Conservation (phyloP, 306 rosid genomes). For the Lablab purpureus region DNA sequence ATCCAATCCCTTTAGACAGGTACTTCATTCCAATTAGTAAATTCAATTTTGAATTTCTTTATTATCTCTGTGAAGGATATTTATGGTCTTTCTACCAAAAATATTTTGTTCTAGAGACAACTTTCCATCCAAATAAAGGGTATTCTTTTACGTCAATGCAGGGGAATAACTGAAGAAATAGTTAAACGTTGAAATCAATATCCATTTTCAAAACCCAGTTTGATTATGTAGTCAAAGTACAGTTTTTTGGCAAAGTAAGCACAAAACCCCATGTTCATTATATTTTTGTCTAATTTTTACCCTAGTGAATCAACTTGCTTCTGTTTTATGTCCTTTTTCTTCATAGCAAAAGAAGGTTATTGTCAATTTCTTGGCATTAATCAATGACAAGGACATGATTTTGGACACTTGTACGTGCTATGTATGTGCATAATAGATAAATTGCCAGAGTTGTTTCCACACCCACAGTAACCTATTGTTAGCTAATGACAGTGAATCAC, state of each 20-base stretch:
- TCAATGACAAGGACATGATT: slow-evolving; percentile 60
- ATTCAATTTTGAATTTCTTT: background rate
- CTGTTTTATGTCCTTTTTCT: slow-evolving; percentile 26
- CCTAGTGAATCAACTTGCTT: slow-evolving; percentile 25
- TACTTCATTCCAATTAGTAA: background rate
- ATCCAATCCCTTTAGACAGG: too few relatives aligned
- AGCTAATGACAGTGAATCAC: slow-evolving; percentile 55
- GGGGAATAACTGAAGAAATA: background rate
- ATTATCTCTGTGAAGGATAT: too few relatives aligned
- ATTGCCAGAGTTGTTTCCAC: slow-evolving; percentile 41
- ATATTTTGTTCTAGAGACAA: background rate
- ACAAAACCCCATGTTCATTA: background rate
- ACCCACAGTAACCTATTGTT: slow-evolving; percentile 47
- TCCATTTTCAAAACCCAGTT: background rate
- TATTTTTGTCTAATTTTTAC: slow-evolving; percentile 29
- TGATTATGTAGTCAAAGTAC: background rate
- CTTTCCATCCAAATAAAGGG: background rate
- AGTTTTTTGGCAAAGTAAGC: background rate
- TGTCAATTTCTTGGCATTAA: slow-evolving; percentile 53
- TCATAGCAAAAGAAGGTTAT: slow-evolving; percentile 41
- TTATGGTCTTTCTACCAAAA: background rate
- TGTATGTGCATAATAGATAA: slow-evolving; percentile 42
- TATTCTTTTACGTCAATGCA: background rate
- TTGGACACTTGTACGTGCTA: slow-evolving; percentile 51
- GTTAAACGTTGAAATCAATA: background rate